Evolutionary conservation across 2,329 filamentous ascomycete species (phyloP).

Genomic region (Myriosclerotinia scirpicola): DNA sequence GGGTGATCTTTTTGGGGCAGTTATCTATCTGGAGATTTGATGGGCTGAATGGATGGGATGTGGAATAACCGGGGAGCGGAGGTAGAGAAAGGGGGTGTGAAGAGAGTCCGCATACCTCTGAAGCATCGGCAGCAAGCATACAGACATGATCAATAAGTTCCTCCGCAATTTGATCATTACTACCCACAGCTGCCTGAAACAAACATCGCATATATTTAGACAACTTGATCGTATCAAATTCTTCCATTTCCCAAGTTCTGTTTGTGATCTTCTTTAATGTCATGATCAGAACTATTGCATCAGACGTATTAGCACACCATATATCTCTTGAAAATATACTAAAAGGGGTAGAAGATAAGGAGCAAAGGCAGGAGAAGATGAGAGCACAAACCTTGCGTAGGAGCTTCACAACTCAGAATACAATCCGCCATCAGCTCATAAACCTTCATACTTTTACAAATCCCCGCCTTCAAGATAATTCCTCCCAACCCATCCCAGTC

Average conservation of each 20-base stretch:
- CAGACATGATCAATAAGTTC: constrained; percentile 64
- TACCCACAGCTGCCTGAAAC: constrained; percentile 64
- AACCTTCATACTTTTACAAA: constrained; percentile 48
- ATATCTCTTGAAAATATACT: neutral
- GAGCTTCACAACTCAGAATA: constrained; percentile 54
- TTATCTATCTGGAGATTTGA: too few species aligned
- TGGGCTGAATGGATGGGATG: neutral
- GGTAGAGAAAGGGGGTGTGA: constrained; percentile 1
- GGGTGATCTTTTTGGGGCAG: too few species aligned
- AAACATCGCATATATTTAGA: constrained; percentile 78
- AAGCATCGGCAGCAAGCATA: constrained; percentile 51
- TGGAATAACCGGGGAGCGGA: neutral
- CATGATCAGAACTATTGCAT: constrained; percentile 37
- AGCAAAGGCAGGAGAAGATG: neutral
- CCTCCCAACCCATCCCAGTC: constrained; percentile 64
- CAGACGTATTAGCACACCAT: neutral
- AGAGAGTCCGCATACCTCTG: constrained; percentile 44
- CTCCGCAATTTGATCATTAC: constrained; percentile 53
- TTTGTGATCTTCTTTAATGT: constrained; percentile 69
- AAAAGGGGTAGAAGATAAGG: constrained; percentile 18
- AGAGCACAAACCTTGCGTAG: constrained; percentile 48
- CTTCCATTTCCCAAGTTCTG: constrained; percentile 58
- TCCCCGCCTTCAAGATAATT: constrained; percentile 55
- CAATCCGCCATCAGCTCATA: constrained; percentile 67
- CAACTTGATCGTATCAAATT: constrained; percentile 58